Conservation (phyloP, 345 rosid genomes). For the Brassica incana region DNA sequence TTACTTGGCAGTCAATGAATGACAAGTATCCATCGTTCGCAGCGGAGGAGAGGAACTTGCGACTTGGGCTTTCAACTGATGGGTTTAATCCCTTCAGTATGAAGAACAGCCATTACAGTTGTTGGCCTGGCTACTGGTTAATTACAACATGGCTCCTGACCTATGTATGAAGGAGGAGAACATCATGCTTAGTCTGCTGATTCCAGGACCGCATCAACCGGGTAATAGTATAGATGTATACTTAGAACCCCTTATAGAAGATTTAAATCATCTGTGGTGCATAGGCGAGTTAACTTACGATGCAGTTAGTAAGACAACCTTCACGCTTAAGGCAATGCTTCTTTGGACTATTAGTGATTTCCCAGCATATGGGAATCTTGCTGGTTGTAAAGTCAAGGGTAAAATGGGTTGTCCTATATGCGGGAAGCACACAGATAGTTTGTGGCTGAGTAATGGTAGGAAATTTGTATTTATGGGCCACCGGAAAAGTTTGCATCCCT, state of each 20-base stretch:
- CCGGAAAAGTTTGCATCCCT: not conserved
- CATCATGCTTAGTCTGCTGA: not conserved
- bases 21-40: not conserved
- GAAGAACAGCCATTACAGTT: not conserved
- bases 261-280: not conserved
- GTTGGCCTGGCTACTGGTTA: not conserved
- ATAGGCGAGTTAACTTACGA: not conserved
- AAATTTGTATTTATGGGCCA: not conserved
- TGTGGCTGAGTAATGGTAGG: not conserved
- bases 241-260: not conserved
- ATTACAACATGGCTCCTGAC: not conserved
- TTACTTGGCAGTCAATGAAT: not conserved
- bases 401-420: not conserved
- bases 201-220: not conserved
- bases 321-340: not conserved
- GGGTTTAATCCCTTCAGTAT: not conserved
- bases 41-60: not conserved
- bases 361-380: not conserved
- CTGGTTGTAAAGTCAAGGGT: not conserved
- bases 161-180: conserved; percentile 1
- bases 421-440: not conserved
- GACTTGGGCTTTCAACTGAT: conserved; percentile 1
- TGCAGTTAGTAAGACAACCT: not conserved
- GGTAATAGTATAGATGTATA: conserved; percentile 3
- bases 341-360: not conserved